Evolutionary conservation across 2,329 filamentous ascomycete species (phyloP), one percentile per base, ranked within the genome.

Genomic region (Aspergillus niger): DNA sequence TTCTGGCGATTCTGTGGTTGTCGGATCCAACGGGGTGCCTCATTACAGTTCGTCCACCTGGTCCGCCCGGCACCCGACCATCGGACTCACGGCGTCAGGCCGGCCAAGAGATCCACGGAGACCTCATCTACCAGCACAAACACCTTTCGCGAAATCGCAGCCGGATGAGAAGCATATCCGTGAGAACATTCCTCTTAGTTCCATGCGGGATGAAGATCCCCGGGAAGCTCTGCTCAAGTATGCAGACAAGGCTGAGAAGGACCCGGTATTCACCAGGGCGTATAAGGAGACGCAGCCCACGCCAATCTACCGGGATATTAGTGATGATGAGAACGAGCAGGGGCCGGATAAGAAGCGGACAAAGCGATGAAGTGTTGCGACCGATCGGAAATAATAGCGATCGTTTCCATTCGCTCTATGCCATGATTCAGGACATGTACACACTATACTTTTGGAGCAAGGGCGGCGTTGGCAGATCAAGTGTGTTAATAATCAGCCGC

Each of bases 171-270:
- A 90, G 70, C 91, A 96, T 74, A 91, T 99, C 63, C 89, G 89
- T 69, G 87, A 94, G 72, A 91, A 91, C 66, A 96, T 98, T 56
- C 92, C 93, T 28, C 83, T 98, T 11, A 94, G 92, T 64, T 89
- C 87, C 64, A 96, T 99, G 91, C 84, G 96, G 51, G 93, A 99
- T 76, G 95, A 99, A 75, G 95, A 99, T 79, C 95, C 95, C 0
- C 83, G 95, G 65, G 95, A 97, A 77, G 95, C 95, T 49, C 80
- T 99, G 71, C 80, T 99, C 62, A 97, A 96, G 80, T 99, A 98
- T 81, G 94, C 92, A 39, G 91, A 96, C 58, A 89, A 96, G 73
- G 92, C 93, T 11, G 88, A 96, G 77, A 94, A 91, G 73, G 93
- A 98, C 73, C 94, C 93, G 0, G 84, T 97, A 69, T 99, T 98